Evolutionary conservation across 1,284 basidiomycete genomes (phyloP).

Genomic region (Apiotrichum laibachii): DNA sequence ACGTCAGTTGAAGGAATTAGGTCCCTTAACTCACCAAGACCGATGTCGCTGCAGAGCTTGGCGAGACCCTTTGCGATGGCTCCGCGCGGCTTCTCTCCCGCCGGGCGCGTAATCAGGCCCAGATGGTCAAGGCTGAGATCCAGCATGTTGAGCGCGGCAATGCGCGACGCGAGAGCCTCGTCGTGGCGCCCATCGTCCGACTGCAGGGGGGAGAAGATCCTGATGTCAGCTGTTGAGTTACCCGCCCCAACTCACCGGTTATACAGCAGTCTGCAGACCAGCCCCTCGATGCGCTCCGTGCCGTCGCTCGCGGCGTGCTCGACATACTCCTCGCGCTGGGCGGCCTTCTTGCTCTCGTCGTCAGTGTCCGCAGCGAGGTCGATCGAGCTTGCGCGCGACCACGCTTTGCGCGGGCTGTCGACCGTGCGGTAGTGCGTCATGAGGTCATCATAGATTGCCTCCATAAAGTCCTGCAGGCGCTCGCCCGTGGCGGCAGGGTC

Average conservation of each 20-base stretch:
- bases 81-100: conserved; percentile 46
- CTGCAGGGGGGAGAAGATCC: conserved; percentile 63
- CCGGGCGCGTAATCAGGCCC: conserved; percentile 66
- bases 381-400: conserved; percentile 28
- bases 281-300: conserved; percentile 68
- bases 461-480: conserved; percentile 71
- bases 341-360: conserved; percentile 15
- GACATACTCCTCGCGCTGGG: conserved; percentile 47
- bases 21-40: conserved; percentile 61
- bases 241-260: conserved; percentile 56
- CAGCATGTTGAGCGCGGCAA: conserved; percentile 84
- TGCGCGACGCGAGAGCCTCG: conserved; percentile 77
- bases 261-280: conserved; percentile 69
- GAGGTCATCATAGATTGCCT: conserved; percentile 60
- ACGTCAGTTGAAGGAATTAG: background rate
- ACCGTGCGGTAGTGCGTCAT: conserved; percentile 39
- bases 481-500: conserved; percentile 54
- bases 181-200: conserved; percentile 82
- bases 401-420: conserved; percentile 20
- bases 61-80: conserved; percentile 60
- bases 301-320: conserved; percentile 50
- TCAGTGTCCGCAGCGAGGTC: conserved; percentile 11
- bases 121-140: conserved; percentile 83
- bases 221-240: conserved; percentile 30
- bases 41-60: conserved; percentile 67